A percentile compares a stretch with the other conserved stretches of the same genome.
These are phyloP conservation scores for Noccaea bulbosa DNA, from an alignment of 345 rosid species.

Conservation along the genomic window DNA sequence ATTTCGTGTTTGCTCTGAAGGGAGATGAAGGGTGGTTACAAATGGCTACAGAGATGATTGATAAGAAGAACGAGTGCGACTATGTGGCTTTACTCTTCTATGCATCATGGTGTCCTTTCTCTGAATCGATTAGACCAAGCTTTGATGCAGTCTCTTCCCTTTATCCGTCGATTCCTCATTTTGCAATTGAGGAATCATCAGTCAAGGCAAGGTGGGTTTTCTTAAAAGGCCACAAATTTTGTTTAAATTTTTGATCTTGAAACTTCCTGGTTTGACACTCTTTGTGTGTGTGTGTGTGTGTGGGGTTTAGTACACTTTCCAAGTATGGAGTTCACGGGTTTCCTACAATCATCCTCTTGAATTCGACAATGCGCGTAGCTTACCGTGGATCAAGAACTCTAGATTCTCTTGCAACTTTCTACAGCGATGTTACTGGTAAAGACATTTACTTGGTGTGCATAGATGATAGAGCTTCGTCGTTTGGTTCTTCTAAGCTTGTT, in stretches of 20 bases:
- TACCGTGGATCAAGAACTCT: conserved; percentile 70
- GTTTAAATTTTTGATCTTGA: background rate
- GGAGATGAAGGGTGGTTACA: conserved; percentile 75
- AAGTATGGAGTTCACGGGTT: conserved; percentile 90
- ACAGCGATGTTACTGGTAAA: conserved; percentile 66
- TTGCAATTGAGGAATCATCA: conserved; percentile 74
- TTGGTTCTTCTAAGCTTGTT: no score
- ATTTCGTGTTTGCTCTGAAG: conserved; percentile 42
- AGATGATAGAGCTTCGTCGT: no score
- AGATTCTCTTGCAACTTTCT: conserved; percentile 65
- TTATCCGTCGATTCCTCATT: conserved; percentile 67
- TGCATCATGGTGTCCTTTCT: conserved; percentile 93
- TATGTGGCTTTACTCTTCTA: conserved; percentile 86
- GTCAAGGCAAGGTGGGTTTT: conserved; percentile 71
- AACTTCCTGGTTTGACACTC: background rate
- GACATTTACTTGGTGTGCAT: no score
- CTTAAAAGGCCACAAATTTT: background rate
- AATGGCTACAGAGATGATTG: conserved; percentile 59
- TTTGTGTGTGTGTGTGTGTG: background rate
- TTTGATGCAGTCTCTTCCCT: conserved; percentile 60
- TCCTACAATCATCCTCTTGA: conserved; percentile 71
- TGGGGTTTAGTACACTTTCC: conserved; percentile 64
- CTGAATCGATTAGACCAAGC: conserved; percentile 62
- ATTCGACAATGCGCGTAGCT: conserved; percentile 61
- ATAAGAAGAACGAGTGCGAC: conserved; percentile 52